Evolutionary conservation across 768 basidiomycete genomes (phyloP).

Genomic region (Lyophyllum decastes): DNA sequence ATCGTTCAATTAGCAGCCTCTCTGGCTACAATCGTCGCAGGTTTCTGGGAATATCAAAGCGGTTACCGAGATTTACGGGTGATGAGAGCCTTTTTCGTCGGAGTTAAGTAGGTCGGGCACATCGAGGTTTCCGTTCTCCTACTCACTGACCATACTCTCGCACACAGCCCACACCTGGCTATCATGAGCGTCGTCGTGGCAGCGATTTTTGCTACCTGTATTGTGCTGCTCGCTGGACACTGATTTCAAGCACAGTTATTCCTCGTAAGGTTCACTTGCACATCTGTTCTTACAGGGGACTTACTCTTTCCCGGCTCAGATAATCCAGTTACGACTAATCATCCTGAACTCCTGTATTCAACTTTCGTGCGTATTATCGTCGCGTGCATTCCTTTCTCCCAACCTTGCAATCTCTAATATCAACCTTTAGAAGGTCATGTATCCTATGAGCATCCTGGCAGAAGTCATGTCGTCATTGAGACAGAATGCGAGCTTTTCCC

Average conservation of each 20-base stretch:
- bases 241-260: not conserved
- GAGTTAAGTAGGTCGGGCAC: constrained; percentile 48
- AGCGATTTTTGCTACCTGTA: constrained; percentile 52
- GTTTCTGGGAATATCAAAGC: constrained; percentile 66
- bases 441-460: no score
- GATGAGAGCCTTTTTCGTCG: constrained; percentile 60
- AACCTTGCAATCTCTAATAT: no score
- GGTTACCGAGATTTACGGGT: constrained; percentile 57
- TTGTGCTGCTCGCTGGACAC: constrained; percentile 44
- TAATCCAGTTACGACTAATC: no score
- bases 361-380: no score
- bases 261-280: not conserved
- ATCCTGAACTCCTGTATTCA: no score
- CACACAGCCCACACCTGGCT: constrained; percentile 47
- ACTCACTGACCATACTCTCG: not conserved
- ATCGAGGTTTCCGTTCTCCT: not conserved
- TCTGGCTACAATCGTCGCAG: constrained; percentile 53
- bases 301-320: not conserved
- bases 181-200: constrained; percentile 51
- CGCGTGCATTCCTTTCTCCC: no score
- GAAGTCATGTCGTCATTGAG: no score
- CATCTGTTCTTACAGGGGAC: not conserved
- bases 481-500: no score
- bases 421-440: no score
- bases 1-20: constrained; percentile 55